Conservation (phyloP, 2,329 filamentous ascomycete species). For the Byssothecium circinans region DNA sequence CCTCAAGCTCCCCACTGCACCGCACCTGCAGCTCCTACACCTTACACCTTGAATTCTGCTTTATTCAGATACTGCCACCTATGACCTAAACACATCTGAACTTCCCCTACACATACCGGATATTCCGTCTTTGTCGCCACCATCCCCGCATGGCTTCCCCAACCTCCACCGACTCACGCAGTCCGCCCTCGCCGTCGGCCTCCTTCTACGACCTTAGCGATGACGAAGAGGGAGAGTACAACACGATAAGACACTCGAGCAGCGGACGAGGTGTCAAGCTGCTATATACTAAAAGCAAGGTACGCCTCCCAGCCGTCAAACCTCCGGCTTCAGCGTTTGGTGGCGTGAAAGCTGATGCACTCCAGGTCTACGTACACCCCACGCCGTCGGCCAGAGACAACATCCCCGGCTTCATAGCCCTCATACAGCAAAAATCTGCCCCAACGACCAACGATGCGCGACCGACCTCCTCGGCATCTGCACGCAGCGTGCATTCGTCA, state of each 20-base stretch:
- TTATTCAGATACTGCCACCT: neutral
- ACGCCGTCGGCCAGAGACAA: conserved; percentile 94
- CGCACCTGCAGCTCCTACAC: neutral
- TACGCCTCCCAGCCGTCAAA: conserved; percentile 41
- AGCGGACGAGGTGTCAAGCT: conserved; percentile 86
- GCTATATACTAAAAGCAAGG: conserved; percentile 95
- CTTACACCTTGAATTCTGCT: neutral
- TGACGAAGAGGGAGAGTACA: conserved; percentile 92
- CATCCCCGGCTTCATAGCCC: conserved; percentile 87
- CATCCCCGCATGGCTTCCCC: conserved; percentile 32
- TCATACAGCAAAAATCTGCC: conserved; percentile 79
- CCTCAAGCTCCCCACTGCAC: neutral
- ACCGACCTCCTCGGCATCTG: conserved; percentile 47
- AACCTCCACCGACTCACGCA: conserved; percentile 17
- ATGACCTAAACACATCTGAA: neutral
- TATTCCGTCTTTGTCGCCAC: neutral
- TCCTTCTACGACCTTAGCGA: conserved; percentile 97
- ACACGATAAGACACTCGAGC: conserved; percentile 81
- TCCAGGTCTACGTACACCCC: conserved; percentile 90
- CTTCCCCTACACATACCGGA: neutral
- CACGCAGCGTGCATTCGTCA: conserved; percentile 56
- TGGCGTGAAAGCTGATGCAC: conserved; percentile 26
- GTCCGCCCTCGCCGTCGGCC: conserved; percentile 71
- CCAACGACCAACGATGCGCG: conserved; percentile 32
- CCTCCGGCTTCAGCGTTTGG: neutral